Percentiles rank a stretch among this genome's conserved stretches.
Evolutionary conservation across 805 yeast species (phyloP).

Genomic region (Hanseniaspora taiwanica): DNA sequence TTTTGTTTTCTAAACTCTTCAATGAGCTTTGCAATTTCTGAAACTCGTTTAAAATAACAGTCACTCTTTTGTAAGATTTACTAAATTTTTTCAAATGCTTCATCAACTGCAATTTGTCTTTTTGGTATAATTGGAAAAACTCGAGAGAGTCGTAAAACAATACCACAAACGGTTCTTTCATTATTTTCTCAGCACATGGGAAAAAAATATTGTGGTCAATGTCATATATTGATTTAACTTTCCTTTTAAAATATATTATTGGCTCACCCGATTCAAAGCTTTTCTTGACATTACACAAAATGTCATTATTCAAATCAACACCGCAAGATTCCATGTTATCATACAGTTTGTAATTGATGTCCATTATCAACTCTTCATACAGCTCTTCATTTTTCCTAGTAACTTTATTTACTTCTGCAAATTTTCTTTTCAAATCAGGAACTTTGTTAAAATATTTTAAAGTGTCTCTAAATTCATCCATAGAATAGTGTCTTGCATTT

Average conservation of each 20-base stretch:
- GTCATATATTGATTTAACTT: slow-evolving; percentile 36
- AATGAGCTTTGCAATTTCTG: slow-evolving; percentile 34
- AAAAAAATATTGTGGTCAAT: slow-evolving; percentile 35
- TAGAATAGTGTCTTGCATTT: not conserved
- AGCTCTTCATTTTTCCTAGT: slow-evolving; percentile 37
- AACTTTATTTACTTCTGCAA: slow-evolving; percentile 26
- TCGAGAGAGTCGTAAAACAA: slow-evolving; percentile 35
- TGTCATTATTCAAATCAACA: slow-evolving; percentile 10
- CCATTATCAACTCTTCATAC: slow-evolving; percentile 35
- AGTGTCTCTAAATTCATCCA: slow-evolving; percentile 4
- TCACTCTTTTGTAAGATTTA: slow-evolving; percentile 19
- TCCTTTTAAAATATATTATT: slow-evolving; percentile 38
- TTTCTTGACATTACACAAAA: slow-evolving; percentile 18
- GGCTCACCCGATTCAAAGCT: slow-evolving; percentile 25
- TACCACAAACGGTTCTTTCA: slow-evolving; percentile 32
- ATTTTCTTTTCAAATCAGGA: slow-evolving; percentile 8
- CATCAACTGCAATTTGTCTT: slow-evolving; percentile 15
- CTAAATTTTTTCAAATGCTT: slow-evolving; percentile 15
- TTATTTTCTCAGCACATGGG: slow-evolving; percentile 32
- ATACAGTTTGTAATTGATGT: slow-evolving; percentile 24
- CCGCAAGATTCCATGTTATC: slow-evolving; percentile 18
- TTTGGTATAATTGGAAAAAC: slow-evolving; percentile 26
- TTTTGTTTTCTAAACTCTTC: slow-evolving; percentile 31
- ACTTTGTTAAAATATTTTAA: slow-evolving; percentile 4
- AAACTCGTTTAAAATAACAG: slow-evolving; percentile 36